phyloP scores from a whole-genome alignment of 23 red algal genomes.

The Rhodosorus marinus region DNA sequence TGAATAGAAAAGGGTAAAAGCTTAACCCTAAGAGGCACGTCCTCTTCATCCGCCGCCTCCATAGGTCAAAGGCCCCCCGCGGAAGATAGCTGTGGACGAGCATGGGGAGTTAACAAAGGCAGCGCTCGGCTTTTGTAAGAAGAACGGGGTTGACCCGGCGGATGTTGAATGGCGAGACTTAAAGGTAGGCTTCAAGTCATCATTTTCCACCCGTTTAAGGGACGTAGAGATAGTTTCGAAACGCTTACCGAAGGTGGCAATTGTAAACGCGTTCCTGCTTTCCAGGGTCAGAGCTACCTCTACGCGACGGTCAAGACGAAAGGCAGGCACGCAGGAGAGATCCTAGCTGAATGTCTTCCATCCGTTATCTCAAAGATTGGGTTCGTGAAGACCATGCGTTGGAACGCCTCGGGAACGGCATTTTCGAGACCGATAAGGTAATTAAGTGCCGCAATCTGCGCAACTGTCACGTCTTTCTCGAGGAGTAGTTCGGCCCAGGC shows the following conservation, averaged over 20 bases:
- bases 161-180: constrained; percentile 17
- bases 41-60: too few relatives aligned
- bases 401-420: constrained; percentile 51
- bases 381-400: constrained; percentile 60
- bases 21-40: too few relatives aligned
- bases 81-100: constrained; percentile 24
- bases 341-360: constrained; percentile 29
- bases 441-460: too few relatives aligned
- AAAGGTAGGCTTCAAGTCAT: too few relatives aligned
- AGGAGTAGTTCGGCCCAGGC: too few relatives aligned
- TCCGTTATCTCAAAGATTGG: constrained; percentile 23
- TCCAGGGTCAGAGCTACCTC: constrained; percentile 80
- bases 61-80: constrained; percentile 68
- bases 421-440: constrained; percentile 87
- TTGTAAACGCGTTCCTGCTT: too few relatives aligned
- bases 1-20: too few relatives aligned
- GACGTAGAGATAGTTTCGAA: too few relatives aligned
- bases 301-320: constrained; percentile 24
- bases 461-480: too few relatives aligned
- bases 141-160: constrained; percentile 24
- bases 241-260: too few relatives aligned
- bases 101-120: constrained; percentile 63
- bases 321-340: constrained; percentile 15
- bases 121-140: constrained; percentile 41
- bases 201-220: too few relatives aligned